Percentiles rank a stretch among this genome's conserved stretches.
Conservation (phyloP, 192 early-diverging fungal genomes). For the Phycomyces nitens region DNA sequence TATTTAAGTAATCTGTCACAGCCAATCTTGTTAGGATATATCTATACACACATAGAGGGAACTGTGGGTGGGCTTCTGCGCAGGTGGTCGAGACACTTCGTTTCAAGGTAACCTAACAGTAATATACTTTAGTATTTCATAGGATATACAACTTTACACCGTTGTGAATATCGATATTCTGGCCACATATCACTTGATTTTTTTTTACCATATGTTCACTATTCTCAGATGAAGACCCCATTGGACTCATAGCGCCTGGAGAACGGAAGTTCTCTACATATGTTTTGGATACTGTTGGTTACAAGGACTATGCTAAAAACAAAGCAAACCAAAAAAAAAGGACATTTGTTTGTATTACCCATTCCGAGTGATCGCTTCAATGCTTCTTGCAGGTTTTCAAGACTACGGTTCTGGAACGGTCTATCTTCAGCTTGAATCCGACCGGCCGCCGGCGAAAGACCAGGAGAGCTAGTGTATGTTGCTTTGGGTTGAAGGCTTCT, state of each 20-base stretch:
- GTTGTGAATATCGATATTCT: not conserved
- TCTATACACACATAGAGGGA: slow-evolving; percentile 38
- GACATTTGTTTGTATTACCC: slow-evolving; percentile 1
- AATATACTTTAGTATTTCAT: slow-evolving; percentile 2
- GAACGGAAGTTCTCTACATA: slow-evolving; percentile 13
- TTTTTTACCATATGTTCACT: slow-evolving; percentile 22
- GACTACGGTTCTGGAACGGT: slow-evolving; percentile 28
- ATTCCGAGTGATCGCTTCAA: slow-evolving; percentile 40
- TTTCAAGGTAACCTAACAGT: slow-evolving; percentile 23
- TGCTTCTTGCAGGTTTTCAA: slow-evolving; percentile 59
- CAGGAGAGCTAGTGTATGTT: slow-evolving; percentile 3
- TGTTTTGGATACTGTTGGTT: not conserved
- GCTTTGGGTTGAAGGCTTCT: not conserved
- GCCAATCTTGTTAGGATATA: not conserved
- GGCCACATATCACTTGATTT: not conserved
- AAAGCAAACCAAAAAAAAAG: too few species aligned
- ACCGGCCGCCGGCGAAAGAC: slow-evolving; percentile 13
- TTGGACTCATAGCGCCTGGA: slow-evolving; percentile 16
- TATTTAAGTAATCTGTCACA: not conserved
- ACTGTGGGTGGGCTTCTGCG: slow-evolving; percentile 43
- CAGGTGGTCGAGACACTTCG: slow-evolving; percentile 40
- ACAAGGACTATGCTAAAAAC: not conserved
- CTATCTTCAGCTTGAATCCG: slow-evolving; percentile 32
- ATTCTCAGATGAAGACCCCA: slow-evolving; percentile 6
- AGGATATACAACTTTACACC: not conserved